These are phyloP conservation scores for Vickermania spadyakhi DNA, from an alignment of 208 protist genomes.

Conservation along the genomic window DNA sequence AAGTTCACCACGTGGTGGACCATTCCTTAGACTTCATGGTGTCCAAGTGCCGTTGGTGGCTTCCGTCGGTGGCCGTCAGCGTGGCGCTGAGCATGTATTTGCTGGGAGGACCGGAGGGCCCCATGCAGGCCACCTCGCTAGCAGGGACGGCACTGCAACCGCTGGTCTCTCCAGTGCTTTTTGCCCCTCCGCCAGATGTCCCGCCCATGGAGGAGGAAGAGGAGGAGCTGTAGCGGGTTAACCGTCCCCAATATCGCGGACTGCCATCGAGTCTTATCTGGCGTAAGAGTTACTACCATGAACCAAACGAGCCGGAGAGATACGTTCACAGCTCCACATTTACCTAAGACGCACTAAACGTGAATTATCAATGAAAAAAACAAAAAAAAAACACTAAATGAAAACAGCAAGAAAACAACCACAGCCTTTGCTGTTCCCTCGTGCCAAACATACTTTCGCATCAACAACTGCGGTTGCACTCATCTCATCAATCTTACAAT, in stretches of 20 bases:
- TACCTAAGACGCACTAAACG: too few species aligned
- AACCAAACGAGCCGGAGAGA: too few species aligned
- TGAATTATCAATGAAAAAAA: too few species aligned
- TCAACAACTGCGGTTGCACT: too few species aligned
- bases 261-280: too few species aligned
- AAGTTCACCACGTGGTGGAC: slow-evolving; percentile 73
- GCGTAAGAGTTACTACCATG: too few species aligned
- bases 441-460: too few species aligned
- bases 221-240: slow-evolving; percentile 58
- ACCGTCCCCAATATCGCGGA: background rate
- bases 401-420: too few species aligned
- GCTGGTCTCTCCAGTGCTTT: slow-evolving; percentile 41
- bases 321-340: too few species aligned
- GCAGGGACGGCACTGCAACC: slow-evolving; percentile 23
- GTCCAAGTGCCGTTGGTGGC: slow-evolving; percentile 74
- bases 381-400: too few species aligned
- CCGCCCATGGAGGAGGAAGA: slow-evolving; percentile 25
- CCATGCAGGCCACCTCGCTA: slow-evolving; percentile 18
- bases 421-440: too few species aligned
- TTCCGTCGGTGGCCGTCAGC: slow-evolving; percentile 61
- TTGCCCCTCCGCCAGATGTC: slow-evolving; percentile 23
- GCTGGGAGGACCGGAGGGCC: slow-evolving; percentile 52
- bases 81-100: slow-evolving; percentile 69
- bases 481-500: too few species aligned
- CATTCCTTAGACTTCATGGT: slow-evolving; percentile 66